phyloP scores from a whole-genome alignment of 257 asterid species.

The Gynochthodes officinalis region DNA sequence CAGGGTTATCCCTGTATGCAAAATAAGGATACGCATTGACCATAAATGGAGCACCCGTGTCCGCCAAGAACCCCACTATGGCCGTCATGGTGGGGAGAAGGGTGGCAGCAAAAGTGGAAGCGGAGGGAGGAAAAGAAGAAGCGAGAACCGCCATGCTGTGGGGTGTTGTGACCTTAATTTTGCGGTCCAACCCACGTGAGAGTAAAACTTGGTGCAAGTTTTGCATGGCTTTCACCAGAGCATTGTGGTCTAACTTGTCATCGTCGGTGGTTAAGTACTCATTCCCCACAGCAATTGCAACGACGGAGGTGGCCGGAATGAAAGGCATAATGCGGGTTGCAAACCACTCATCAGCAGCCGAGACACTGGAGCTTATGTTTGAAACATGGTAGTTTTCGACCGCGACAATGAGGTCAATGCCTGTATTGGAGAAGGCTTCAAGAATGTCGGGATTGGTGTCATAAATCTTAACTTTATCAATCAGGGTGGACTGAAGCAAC shows the following conservation, averaged over 20 bases:
- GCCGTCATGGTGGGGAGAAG: slow-evolving; percentile 53
- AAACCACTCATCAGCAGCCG: slow-evolving; percentile 51
- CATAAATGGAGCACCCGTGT: slow-evolving; percentile 55
- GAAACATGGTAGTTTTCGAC: slow-evolving; percentile 47
- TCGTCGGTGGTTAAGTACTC: slow-evolving; percentile 53
- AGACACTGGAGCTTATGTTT: slow-evolving; percentile 35
- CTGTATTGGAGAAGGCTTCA: slow-evolving; percentile 60
- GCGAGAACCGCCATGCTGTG: slow-evolving; percentile 70
- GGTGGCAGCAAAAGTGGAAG: slow-evolving; percentile 50
- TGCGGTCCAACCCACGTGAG: slow-evolving; percentile 47
- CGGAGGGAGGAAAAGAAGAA: slow-evolving; percentile 63
- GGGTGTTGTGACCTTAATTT: slow-evolving; percentile 59
- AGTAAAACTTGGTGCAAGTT: slow-evolving; percentile 41
- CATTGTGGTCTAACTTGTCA: slow-evolving; percentile 41
- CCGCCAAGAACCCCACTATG: slow-evolving; percentile 47
- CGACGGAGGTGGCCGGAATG: slow-evolving; percentile 57
- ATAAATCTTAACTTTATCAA: slow-evolving; percentile 55
- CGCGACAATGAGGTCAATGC: slow-evolving; percentile 56
- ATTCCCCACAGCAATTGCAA: slow-evolving; percentile 54
- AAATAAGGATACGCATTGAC: slow-evolving; percentile 69
- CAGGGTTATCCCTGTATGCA: slow-evolving; percentile 51
- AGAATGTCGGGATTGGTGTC: slow-evolving; percentile 64
- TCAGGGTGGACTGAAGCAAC: slow-evolving; percentile 57
- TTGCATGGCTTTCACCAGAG: slow-evolving; percentile 49
- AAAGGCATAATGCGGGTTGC: slow-evolving; percentile 46